A percentile compares a stretch with the other conserved stretches of the same genome.
phyloP scores from a whole-genome alignment of 2,329 filamentous ascomycete species.

The Cordyceps fumosorosea region DNA sequence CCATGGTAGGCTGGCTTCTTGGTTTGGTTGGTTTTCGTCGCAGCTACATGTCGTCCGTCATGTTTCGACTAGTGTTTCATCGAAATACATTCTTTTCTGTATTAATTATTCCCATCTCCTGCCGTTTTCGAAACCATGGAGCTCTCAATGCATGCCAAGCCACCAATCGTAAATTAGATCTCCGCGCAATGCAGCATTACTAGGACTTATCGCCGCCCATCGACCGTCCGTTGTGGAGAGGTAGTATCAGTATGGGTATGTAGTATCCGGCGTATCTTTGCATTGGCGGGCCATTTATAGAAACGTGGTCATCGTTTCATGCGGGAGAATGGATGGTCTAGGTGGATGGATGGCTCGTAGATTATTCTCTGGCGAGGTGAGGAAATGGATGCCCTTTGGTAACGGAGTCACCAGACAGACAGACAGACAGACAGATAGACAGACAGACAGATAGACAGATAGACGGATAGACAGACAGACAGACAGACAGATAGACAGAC shows the following conservation, averaged over 20 bases:
- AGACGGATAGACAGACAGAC: too few species aligned
- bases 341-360: neutral
- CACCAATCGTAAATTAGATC: conserved; percentile 6
- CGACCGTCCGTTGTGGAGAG: neutral
- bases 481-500: too few species aligned
- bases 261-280: neutral
- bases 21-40: neutral
- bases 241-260: too few species aligned
- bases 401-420: neutral
- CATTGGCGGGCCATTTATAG: neutral
- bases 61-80: neutral
- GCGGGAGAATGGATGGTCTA: neutral
- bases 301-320: conserved; percentile 1
- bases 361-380: too few species aligned
- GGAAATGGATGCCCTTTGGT: neutral
- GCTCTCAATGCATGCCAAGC: conserved; percentile 6
- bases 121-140: neutral
- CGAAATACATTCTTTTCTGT: neutral
- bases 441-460: too few species aligned
- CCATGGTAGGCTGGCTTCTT: neutral
- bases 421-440: too few species aligned
- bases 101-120: neutral
- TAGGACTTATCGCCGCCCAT: neutral
- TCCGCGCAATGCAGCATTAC: neutral
- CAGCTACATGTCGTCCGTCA: neutral